Percentiles rank a stretch among this genome's conserved stretches.
Evolutionary conservation across 495 filamentous ascomycete species (phyloP).

Genomic region (Cetradonia linearis): DNA sequence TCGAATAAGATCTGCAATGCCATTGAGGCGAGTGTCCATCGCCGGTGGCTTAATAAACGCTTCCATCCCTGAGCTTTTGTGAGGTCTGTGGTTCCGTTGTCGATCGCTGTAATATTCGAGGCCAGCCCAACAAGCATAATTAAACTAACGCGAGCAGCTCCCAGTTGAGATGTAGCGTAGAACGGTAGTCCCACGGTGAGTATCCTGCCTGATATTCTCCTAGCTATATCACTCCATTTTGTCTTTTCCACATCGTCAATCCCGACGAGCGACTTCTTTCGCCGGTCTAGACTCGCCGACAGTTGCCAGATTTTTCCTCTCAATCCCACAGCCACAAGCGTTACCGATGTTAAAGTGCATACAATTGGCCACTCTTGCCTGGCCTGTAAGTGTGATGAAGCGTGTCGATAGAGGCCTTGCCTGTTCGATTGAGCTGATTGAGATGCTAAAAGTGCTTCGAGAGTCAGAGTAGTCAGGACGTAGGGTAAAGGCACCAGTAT

Average conservation of each 20-base stretch:
- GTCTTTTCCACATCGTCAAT: slow-evolving; percentile 8
- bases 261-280: slow-evolving; percentile 22
- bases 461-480: slow-evolving; percentile 17
- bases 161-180: slow-evolving; percentile 47
- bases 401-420: neutral
- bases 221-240: slow-evolving; percentile 6
- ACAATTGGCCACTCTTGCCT: neutral
- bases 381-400: neutral
- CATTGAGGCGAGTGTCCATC: slow-evolving; percentile 24
- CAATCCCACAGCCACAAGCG: slow-evolving; percentile 33
- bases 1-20: slow-evolving; percentile 19
- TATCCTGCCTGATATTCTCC: slow-evolving; percentile 21
- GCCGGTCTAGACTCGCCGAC: slow-evolving; percentile 27
- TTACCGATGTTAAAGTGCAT: slow-evolving; percentile 28
- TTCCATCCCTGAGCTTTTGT: slow-evolving; percentile 22
- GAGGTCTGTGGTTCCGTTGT: slow-evolving; percentile 21
- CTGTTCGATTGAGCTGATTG: neutral
- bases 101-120: slow-evolving; percentile 29
- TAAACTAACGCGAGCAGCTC: slow-evolving; percentile 44
- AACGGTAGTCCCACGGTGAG: slow-evolving; percentile 42
- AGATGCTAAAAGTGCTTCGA: neutral
- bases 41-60: slow-evolving; percentile 26
- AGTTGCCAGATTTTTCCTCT: slow-evolving; percentile 27
- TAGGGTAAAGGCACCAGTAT: slow-evolving; percentile 30
- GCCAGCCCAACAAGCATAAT: slow-evolving; percentile 38